Percentiles rank a stretch among this genome's conserved stretches.
Evolutionary conservation across 495 filamentous ascomycete species (phyloP).

Genomic region (Xylaria grammica): DNA sequence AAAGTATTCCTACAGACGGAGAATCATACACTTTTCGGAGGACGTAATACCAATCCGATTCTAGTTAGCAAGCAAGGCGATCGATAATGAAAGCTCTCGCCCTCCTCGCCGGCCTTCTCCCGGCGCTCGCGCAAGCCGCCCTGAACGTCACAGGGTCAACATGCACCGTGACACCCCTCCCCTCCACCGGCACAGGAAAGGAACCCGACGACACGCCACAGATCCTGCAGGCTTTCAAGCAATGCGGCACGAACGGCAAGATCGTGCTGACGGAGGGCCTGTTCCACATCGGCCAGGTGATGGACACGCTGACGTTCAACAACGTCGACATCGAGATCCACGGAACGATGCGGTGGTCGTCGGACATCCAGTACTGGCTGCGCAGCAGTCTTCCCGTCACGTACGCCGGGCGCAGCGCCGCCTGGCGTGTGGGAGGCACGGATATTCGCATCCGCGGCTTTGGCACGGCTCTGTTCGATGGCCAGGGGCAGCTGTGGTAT

Average conservation of each 20-base stretch:
- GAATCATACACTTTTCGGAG: too few relatives aligned
- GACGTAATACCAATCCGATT: background rate
- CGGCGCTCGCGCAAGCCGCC: constrained; percentile 25
- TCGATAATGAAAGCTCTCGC: constrained; percentile 26
- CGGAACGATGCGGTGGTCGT: constrained; percentile 45
- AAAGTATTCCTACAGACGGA: background rate
- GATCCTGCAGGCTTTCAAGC: constrained; percentile 48
- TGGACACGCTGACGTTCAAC: constrained; percentile 46
- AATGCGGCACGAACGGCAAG: constrained; percentile 42
- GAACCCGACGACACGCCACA: constrained; percentile 49
- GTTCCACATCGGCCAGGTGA: constrained; percentile 51
- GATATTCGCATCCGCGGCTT: constrained; percentile 45
- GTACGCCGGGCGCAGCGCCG: constrained; percentile 45
- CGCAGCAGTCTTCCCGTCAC: constrained; percentile 40
- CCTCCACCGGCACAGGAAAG: constrained; percentile 25
- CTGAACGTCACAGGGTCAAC: constrained; percentile 44
- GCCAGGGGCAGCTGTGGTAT: constrained; percentile 52
- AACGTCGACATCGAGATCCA: constrained; percentile 50
- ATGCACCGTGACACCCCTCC: constrained; percentile 43
- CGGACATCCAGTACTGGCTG: constrained; percentile 47
- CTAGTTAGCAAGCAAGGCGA: background rate
- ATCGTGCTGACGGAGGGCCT: constrained; percentile 45
- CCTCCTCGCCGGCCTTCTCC: constrained; percentile 23
- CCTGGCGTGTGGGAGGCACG: constrained; percentile 46
- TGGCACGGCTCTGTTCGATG: constrained; percentile 48